phyloP scores from a whole-genome alignment of 169 alveolate genomes.

The Amoebophrya sp. region DNA sequence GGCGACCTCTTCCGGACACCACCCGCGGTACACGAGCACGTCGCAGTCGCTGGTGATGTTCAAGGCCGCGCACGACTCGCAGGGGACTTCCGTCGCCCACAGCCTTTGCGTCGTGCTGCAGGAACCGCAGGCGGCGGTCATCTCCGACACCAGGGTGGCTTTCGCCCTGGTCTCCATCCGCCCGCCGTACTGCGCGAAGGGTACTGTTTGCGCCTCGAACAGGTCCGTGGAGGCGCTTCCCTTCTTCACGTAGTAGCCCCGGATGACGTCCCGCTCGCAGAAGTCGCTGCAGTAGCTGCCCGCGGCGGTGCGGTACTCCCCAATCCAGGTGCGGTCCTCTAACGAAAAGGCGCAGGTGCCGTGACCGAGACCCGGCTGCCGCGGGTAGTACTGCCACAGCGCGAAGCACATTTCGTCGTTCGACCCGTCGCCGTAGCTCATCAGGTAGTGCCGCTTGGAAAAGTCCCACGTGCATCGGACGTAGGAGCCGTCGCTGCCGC shows the following conservation, averaged over 20 bases:
- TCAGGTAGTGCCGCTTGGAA: neutral
- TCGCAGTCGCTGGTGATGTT: neutral
- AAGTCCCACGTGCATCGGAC: neutral
- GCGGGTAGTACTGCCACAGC: neutral
- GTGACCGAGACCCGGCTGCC: neutral
- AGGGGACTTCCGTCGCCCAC: neutral
- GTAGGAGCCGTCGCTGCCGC: neutral
- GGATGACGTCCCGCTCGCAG: neutral
- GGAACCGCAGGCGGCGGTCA: neutral
- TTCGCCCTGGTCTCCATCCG: neutral
- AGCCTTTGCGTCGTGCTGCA: neutral
- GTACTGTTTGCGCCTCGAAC: neutral
- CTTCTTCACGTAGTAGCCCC: too few relatives aligned
- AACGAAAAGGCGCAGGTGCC: neutral
- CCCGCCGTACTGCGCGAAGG: neutral
- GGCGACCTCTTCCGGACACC: neutral
- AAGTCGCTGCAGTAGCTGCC: neutral
- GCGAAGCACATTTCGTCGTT: slow-evolving; percentile 1
- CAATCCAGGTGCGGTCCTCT: neutral
- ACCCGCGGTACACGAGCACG: neutral
- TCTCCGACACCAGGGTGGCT: neutral
- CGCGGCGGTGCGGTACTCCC: neutral
- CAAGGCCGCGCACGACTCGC: neutral
- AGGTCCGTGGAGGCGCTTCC: neutral
- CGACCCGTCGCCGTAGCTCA: neutral